Conservation (phyloP, 768 basidiomycete species). For the Psilocybe tampanensis region DNA sequence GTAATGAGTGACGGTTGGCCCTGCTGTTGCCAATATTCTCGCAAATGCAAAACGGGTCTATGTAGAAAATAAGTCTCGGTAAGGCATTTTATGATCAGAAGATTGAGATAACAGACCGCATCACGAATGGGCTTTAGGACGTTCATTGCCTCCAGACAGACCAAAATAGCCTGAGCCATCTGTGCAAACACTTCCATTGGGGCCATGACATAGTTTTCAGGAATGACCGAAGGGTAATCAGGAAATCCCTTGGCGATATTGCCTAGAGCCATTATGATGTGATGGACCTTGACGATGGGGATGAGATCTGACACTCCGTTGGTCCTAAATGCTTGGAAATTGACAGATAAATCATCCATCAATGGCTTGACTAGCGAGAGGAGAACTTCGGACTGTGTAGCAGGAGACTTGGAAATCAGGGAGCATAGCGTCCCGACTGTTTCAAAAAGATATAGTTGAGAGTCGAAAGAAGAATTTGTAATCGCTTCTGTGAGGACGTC, state of each 20-base stretch:
- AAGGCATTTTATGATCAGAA: not conserved
- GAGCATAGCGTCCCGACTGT: slow-evolving; percentile 85
- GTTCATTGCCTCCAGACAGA: slow-evolving; percentile 88
- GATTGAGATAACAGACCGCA: slow-evolving; percentile 58
- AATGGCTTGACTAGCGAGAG: slow-evolving; percentile 83
- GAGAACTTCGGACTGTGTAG: slow-evolving; percentile 68
- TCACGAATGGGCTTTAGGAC: slow-evolving; percentile 85
- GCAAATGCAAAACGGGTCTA: slow-evolving; percentile 94
- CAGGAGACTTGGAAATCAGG: slow-evolving; percentile 63
- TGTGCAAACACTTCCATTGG: slow-evolving; percentile 80
- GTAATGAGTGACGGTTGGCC: slow-evolving; percentile 80
- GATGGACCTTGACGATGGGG: slow-evolving; percentile 87
- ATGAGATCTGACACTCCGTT: slow-evolving; percentile 67
- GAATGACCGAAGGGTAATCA: slow-evolving; percentile 74
- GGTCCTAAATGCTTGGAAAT: slow-evolving; percentile 52
- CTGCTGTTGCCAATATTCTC: slow-evolving; percentile 87
- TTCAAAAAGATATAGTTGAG: slow-evolving; percentile 95
- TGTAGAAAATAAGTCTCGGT: not conserved
- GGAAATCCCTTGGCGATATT: slow-evolving; percentile 97
- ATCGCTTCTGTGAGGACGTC: slow-evolving; percentile 83
- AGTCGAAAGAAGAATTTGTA: slow-evolving; percentile 75
- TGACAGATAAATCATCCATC: slow-evolving; percentile 67
- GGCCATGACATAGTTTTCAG: slow-evolving; percentile 68
- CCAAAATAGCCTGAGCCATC: slow-evolving; percentile 84
- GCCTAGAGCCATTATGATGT: slow-evolving; percentile 92